phyloP scores from a whole-genome alignment of 768 basidiomycete species.

The Termitomyces sp. region DNA sequence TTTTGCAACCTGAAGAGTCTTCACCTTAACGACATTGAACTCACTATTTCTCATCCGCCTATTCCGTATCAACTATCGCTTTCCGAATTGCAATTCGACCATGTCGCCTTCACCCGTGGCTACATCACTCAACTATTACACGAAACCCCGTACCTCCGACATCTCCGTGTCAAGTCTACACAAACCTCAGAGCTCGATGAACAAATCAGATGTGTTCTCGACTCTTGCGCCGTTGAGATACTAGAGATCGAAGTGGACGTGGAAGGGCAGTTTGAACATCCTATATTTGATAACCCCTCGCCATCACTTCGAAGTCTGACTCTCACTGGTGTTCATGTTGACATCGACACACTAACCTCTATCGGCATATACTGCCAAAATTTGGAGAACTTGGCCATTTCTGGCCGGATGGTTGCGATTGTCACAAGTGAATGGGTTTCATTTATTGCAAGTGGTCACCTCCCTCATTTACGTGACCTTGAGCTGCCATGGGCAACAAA shows the following conservation, averaged over 20 bases:
- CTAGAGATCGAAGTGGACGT: slow-evolving; percentile 38
- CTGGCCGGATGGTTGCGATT: slow-evolving; percentile 34
- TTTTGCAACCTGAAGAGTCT: slow-evolving; percentile 40
- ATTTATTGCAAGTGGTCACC: slow-evolving; percentile 30
- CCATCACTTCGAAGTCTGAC: slow-evolving; percentile 32
- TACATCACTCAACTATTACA: slow-evolving; percentile 34
- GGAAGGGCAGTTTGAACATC: slow-evolving; percentile 15
- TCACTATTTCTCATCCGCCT: slow-evolving; percentile 34
- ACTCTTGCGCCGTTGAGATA: slow-evolving; percentile 32
- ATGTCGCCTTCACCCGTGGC: slow-evolving; percentile 37
- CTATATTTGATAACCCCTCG: slow-evolving; percentile 27
- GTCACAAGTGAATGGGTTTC: slow-evolving; percentile 33
- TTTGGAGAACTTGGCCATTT: slow-evolving; percentile 35
- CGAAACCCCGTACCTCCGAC: slow-evolving; percentile 28
- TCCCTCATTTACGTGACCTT: slow-evolving; percentile 29
- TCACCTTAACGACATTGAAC: slow-evolving; percentile 35
- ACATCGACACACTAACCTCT: slow-evolving; percentile 25
- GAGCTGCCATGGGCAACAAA: slow-evolving; percentile 33
- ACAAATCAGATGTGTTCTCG: slow-evolving; percentile 34
- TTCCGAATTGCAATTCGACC: slow-evolving; percentile 34
- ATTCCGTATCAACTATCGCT: slow-evolving; percentile 29
- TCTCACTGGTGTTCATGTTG: slow-evolving; percentile 35
- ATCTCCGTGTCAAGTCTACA: slow-evolving; percentile 30
- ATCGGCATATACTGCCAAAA: slow-evolving; percentile 29
- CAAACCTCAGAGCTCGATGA: slow-evolving; percentile 30